Evolutionary conservation across 2,329 filamentous ascomycete species (phyloP).

Genomic region (Aureobasidium sp.): DNA sequence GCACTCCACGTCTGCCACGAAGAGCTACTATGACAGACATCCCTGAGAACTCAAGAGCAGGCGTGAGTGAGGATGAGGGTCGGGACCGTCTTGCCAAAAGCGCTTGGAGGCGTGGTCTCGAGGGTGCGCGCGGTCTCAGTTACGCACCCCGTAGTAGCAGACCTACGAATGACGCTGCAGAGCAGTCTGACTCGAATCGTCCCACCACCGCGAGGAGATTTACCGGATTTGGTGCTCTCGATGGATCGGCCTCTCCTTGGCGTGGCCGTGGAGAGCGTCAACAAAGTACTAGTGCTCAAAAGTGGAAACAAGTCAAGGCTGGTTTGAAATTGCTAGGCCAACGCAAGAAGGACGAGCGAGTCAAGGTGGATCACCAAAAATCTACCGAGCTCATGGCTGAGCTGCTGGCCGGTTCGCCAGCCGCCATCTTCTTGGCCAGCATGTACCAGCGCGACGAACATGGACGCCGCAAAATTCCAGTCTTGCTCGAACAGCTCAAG

Average conservation of each 20-base stretch:
- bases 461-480: constrained; percentile 88
- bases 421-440: constrained; percentile 87
- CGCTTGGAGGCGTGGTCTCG: constrained; percentile 40
- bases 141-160: constrained; percentile 29
- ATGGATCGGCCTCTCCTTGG: constrained; percentile 35
- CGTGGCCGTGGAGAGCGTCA: constrained; percentile 40
- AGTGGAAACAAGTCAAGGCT: constrained; percentile 90
- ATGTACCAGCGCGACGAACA: constrained; percentile 98
- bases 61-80: constrained; percentile 46
- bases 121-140: constrained; percentile 42
- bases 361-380: constrained; percentile 83
- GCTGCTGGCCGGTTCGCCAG: constrained; percentile 82
- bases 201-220: constrained; percentile 41
- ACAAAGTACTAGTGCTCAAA: constrained; percentile 55
- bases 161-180: constrained; percentile 21
- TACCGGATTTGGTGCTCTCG: constrained; percentile 37
- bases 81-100: constrained; percentile 41
- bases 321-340: constrained; percentile 71
- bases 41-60: constrained; percentile 38
- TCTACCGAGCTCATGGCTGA: constrained; percentile 96
- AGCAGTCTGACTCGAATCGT: constrained; percentile 31
- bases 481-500: constrained; percentile 90
- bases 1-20: constrained; percentile 38
- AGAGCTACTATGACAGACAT: constrained; percentile 44
- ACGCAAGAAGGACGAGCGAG: constrained; percentile 78